phyloP scores from a whole-genome alignment of 495 filamentous ascomycete genomes.

The Lophiostoma macrostomum region DNA sequence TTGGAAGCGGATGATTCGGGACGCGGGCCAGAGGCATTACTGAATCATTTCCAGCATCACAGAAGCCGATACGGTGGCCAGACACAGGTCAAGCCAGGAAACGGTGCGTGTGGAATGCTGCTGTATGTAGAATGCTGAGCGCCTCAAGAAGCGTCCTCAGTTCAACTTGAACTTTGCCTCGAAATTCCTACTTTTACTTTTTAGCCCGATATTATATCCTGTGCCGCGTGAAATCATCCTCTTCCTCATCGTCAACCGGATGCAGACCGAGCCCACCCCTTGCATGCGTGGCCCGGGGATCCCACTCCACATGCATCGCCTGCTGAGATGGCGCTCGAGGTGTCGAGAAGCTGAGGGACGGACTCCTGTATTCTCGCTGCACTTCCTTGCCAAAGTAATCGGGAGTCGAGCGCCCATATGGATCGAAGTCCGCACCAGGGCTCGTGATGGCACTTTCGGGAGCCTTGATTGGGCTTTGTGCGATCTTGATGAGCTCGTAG shows the following conservation, averaged over 20 bases:
- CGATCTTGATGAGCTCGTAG: conserved; percentile 76
- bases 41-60: too few species aligned
- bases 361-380: conserved; percentile 49
- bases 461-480: conserved; percentile 37
- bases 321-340: conserved; percentile 48
- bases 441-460: conserved; percentile 48
- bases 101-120: too few species aligned
- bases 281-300: conserved; percentile 42
- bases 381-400: conserved; percentile 52
- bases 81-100: too few species aligned
- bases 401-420: conserved; percentile 41
- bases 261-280: conserved; percentile 37
- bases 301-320: conserved; percentile 37
- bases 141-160: too few species aligned
- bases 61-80: too few species aligned
- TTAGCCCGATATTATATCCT: too few species aligned
- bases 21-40: too few species aligned
- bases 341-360: conserved; percentile 58
- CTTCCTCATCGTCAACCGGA: conserved; percentile 25
- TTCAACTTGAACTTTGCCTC: too few species aligned
- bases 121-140: too few species aligned
- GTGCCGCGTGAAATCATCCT: conserved; percentile 23
- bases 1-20: too few species aligned
- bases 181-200: too few species aligned
- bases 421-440: conserved; percentile 26